Percentiles rank a stretch among this genome's conserved stretches.
Evolutionary conservation across 2,329 filamentous ascomycete species (phyloP).

Genomic region (Aspergillus fructus): DNA sequence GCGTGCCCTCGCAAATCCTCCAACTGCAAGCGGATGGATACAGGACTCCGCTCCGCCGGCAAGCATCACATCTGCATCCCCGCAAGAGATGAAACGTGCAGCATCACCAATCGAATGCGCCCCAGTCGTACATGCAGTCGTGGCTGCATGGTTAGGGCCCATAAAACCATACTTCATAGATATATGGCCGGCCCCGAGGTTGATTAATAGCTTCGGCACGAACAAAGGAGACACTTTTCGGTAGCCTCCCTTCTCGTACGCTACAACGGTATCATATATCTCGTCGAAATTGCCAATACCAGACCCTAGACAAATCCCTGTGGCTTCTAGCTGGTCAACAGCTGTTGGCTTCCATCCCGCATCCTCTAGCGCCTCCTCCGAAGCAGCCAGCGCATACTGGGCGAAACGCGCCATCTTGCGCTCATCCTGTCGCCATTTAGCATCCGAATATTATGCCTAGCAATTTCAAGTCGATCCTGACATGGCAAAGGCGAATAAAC

Average conservation of each 20-base stretch:
- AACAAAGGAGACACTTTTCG: conserved; percentile 91
- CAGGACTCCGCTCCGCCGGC: conserved; percentile 95
- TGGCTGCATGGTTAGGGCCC: conserved; percentile 88
- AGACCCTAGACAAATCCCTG: conserved; percentile 89
- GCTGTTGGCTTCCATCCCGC: conserved; percentile 69
- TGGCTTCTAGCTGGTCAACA: conserved; percentile 67
- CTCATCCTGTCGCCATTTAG: conserved; percentile 49
- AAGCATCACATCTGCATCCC: conserved; percentile 92
- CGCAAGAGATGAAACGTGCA: conserved; percentile 84
- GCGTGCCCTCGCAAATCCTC: conserved; percentile 84
- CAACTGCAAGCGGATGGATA: conserved; percentile 89
- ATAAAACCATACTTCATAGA: conserved; percentile 88
- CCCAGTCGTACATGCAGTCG: conserved; percentile 94
- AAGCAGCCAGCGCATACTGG: conserved; percentile 85
- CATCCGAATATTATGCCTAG: neutral
- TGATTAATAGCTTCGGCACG: conserved; percentile 89
- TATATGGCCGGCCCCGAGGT: conserved; percentile 90
- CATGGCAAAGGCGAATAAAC: neutral
- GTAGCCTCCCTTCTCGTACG: conserved; percentile 76
- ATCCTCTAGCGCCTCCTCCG: conserved; percentile 81
- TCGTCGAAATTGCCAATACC: conserved; percentile 94
- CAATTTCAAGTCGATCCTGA: neutral
- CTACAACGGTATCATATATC: conserved; percentile 78
- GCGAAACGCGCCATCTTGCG: conserved; percentile 88
- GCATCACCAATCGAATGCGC: conserved; percentile 94